phyloP scores from a whole-genome alignment of 495 filamentous ascomycete species.

The Pseudotulostoma volvatum region DNA sequence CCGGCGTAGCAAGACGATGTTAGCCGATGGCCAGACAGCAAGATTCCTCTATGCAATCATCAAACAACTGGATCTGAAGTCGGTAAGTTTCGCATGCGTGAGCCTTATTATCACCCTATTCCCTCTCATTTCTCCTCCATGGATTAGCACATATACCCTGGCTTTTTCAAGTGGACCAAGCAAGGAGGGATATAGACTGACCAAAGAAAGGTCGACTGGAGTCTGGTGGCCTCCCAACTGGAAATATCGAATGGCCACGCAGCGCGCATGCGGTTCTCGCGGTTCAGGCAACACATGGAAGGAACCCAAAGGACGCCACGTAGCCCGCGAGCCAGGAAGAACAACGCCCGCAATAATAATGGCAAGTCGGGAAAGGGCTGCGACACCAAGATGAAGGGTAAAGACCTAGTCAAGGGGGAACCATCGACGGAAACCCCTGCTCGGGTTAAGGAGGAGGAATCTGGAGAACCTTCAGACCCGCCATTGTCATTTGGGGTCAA shows the following conservation, averaged over 20 bases:
- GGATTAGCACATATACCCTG: background rate
- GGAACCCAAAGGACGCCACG: conserved; percentile 16
- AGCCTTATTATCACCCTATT: too few species aligned
- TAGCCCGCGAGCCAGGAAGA: conserved; percentile 11
- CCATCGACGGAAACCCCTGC: too few species aligned
- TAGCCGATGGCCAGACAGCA: conserved; percentile 29
- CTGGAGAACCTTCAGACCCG: too few species aligned
- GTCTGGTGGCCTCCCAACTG: conserved; percentile 41
- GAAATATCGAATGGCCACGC: conserved; percentile 67
- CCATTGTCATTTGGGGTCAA: too few species aligned
- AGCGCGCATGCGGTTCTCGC: conserved; percentile 63
- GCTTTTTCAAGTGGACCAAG: too few species aligned
- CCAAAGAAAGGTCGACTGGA: conserved; percentile 58
- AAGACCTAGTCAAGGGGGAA: too few species aligned
- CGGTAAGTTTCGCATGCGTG: conserved; percentile 35
- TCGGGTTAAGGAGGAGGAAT: too few species aligned
- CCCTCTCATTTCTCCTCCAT: background rate
- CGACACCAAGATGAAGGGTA: background rate
- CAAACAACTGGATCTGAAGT: conserved; percentile 58
- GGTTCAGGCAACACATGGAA: conserved; percentile 48
- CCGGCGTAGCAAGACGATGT: conserved; percentile 29
- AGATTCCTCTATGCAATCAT: conserved; percentile 62
- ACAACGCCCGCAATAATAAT: too few species aligned
- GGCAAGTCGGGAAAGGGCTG: background rate
- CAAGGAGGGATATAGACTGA: too few species aligned